phyloP scores from a whole-genome alignment of 768 basidiomycete genomes.

The Candolleomyces aberdarensis region DNA sequence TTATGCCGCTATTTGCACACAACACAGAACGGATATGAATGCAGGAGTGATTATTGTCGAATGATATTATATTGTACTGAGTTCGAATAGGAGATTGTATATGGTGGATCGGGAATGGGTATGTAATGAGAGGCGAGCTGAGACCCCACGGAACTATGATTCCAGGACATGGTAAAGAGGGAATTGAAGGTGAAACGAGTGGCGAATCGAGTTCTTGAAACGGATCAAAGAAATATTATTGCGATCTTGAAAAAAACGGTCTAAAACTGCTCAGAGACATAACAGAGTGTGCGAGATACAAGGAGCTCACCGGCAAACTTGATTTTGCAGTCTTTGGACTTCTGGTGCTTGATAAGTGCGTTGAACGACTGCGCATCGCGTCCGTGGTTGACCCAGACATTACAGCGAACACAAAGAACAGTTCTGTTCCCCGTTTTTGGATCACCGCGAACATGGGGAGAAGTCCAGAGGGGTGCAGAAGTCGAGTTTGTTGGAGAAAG shows the following conservation, averaged over 20 bases:
- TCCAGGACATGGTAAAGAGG: constrained; percentile 1
- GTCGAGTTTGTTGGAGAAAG: no score
- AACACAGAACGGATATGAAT: not conserved
- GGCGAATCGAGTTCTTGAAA: not conserved
- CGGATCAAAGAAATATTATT: not conserved
- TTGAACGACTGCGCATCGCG: not conserved
- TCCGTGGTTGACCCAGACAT: constrained; percentile 1
- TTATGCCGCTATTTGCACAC: not conserved
- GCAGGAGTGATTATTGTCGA: not conserved
- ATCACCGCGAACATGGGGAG: no score
- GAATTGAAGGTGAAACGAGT: not conserved
- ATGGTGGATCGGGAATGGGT: constrained; percentile 17
- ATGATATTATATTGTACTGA: not conserved
- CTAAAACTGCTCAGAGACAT: not conserved
- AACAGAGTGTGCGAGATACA: not conserved
- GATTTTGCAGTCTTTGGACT: not conserved
- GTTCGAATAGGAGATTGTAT: constrained; percentile 7
- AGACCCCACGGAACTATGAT: constrained; percentile 10
- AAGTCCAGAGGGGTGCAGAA: no score
- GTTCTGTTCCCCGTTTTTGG: no score
- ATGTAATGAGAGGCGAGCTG: constrained; percentile 10
- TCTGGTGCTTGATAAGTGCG: not conserved
- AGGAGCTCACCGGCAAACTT: not conserved
- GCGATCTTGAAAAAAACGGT: not conserved
- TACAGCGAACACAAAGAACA: not conserved